phyloP scores from a whole-genome alignment of 108 stramenopile genomes.

The Pseudonitzschia delicatissima region DNA sequence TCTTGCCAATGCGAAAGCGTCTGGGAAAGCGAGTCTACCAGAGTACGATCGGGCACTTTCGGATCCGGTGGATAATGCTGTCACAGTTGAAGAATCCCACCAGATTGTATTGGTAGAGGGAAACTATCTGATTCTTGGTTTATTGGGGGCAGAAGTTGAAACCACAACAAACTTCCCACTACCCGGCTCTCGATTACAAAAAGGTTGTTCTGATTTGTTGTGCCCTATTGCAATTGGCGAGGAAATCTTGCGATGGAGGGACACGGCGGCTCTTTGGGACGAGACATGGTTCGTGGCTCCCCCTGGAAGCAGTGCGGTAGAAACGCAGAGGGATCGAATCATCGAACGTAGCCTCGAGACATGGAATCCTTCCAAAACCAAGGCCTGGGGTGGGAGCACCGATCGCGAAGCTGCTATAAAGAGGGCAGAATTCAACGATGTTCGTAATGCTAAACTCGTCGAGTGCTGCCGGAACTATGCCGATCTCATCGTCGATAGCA shows the following conservation, averaged over 20 bases:
- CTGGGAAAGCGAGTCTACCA: conserved; percentile 45
- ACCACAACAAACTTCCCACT: too few species aligned
- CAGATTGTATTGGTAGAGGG: conserved; percentile 71
- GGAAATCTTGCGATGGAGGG: conserved; percentile 10
- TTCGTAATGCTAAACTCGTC: conserved; percentile 12
- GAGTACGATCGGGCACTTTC: conserved; percentile 50
- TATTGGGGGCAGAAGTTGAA: not conserved
- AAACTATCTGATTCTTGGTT: conserved; percentile 47
- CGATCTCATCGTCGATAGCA: conserved; percentile 16
- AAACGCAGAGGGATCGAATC: conserved; percentile 42
- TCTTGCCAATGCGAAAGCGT: conserved; percentile 32
- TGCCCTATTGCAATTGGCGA: not conserved
- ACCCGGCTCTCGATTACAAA: too few species aligned
- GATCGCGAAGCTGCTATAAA: conserved; percentile 34
- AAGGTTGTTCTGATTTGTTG: not conserved
- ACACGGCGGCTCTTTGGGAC: conserved; percentile 45
- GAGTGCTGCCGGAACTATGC: conserved; percentile 16
- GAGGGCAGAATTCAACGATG: conserved; percentile 59
- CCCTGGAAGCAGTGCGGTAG: conserved; percentile 6
- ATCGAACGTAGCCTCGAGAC: conserved; percentile 54
- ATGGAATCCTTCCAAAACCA: conserved; percentile 50
- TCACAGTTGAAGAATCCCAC: conserved; percentile 30
- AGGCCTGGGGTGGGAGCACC: conserved; percentile 50
- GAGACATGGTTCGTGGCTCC: conserved; percentile 65
- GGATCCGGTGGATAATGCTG: conserved; percentile 55